Percentiles rank a stretch among this genome's conserved stretches.
phyloP scores from a whole-genome alignment of 2,329 filamentous ascomycete genomes.

The Ophiostoma sp. region DNA sequence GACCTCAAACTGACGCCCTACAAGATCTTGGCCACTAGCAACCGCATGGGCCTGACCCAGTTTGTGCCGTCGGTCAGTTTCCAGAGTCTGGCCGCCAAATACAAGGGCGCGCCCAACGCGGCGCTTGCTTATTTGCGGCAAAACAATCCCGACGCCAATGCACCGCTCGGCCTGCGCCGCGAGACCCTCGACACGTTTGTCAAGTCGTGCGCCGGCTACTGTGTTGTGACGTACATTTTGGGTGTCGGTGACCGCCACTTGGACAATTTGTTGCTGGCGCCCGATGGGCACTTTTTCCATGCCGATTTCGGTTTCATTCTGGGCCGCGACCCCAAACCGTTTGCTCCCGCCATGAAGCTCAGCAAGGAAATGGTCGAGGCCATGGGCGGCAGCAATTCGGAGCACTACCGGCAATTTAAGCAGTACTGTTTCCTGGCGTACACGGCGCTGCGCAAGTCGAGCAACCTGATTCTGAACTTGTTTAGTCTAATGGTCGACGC shows the following conservation, averaged over 20 bases:
- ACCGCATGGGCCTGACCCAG: slow-evolving; percentile 85
- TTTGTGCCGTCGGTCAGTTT: slow-evolving; percentile 87
- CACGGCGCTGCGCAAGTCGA: slow-evolving; percentile 83
- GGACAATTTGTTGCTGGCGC: slow-evolving; percentile 88
- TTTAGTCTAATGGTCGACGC: slow-evolving; percentile 98
- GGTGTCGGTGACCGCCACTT: slow-evolving; percentile 95
- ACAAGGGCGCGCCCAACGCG: slow-evolving; percentile 62
- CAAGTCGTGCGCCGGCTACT: slow-evolving; percentile 95
- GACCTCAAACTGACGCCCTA: slow-evolving; percentile 95
- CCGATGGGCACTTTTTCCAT: slow-evolving; percentile 94
- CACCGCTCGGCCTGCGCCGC: slow-evolving; percentile 82
- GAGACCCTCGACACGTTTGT: slow-evolving; percentile 95
- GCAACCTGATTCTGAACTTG: slow-evolving; percentile 87
- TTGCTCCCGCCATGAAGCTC: slow-evolving; percentile 95
- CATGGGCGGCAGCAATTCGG: slow-evolving; percentile 82
- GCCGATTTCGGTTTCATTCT: slow-evolving; percentile 98
- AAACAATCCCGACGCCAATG: slow-evolving; percentile 83
- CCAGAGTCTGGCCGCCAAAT: slow-evolving; percentile 79
- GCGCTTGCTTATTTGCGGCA: slow-evolving; percentile 81
- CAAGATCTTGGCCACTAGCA: slow-evolving; percentile 90
- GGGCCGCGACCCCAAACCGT: slow-evolving; percentile 93
- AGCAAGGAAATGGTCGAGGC: slow-evolving; percentile 98
- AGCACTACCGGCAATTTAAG: slow-evolving; percentile 85
- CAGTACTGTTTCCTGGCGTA: slow-evolving; percentile 96
- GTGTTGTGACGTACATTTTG: slow-evolving; percentile 96